Conservation (phyloP, 805 yeast genomes). For the Candida xiaguanensis region DNA sequence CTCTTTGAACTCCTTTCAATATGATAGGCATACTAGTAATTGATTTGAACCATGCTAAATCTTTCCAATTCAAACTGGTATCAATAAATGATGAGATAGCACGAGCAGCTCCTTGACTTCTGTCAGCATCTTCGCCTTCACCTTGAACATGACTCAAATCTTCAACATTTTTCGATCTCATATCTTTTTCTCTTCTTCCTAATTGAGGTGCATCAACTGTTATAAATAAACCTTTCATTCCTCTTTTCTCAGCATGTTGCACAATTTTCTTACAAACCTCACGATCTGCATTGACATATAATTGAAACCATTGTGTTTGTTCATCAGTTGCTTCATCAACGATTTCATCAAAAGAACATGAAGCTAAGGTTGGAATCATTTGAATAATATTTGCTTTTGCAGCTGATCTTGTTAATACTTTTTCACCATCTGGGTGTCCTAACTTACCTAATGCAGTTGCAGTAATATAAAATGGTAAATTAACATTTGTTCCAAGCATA, state of each 20-base stretch:
- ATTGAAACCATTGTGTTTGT: slow-evolving; percentile 86
- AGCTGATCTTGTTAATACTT: slow-evolving; percentile 79
- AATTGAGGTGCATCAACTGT: slow-evolving; percentile 93
- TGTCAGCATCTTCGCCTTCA: slow-evolving; percentile 48
- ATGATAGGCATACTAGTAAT: slow-evolving; percentile 39
- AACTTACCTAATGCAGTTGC: slow-evolving; percentile 92
- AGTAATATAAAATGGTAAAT: slow-evolving; percentile 81
- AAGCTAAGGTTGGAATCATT: slow-evolving; percentile 91
- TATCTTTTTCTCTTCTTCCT: slow-evolving; percentile 89
- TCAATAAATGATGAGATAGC: slow-evolving; percentile 82
- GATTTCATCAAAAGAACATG: slow-evolving; percentile 84
- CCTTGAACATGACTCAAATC: slow-evolving; percentile 46
- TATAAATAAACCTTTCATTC: slow-evolving; percentile 77
- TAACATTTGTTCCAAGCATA: slow-evolving; percentile 66
- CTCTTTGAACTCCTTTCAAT: slow-evolving; percentile 63
- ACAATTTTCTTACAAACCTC: slow-evolving; percentile 58
- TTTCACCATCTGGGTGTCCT: slow-evolving; percentile 93
- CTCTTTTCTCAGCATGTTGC: slow-evolving; percentile 67
- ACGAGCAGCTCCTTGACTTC: slow-evolving; percentile 78
- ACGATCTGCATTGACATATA: slow-evolving; percentile 78
- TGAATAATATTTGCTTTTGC: slow-evolving; percentile 67
- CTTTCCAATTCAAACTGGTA: slow-evolving; percentile 36
- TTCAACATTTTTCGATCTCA: slow-evolving; percentile 57
- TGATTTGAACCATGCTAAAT: slow-evolving; percentile 36
- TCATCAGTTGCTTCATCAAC: slow-evolving; percentile 60